Conservation (phyloP, 2,329 filamentous ascomycete species). For the Claviceps pazoutovae region DNA sequence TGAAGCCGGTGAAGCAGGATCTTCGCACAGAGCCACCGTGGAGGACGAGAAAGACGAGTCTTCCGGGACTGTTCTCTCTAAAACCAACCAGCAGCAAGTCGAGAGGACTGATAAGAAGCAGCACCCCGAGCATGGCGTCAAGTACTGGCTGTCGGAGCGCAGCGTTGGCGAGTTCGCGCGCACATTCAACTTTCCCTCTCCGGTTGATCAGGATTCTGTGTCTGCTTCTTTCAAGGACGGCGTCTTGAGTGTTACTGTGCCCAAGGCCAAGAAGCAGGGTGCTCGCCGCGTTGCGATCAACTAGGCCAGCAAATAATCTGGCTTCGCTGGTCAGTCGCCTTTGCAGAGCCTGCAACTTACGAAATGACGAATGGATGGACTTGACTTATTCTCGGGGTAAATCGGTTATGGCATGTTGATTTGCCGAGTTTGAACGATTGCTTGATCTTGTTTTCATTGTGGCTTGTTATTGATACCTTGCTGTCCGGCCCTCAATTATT, state of each 20-base stretch:
- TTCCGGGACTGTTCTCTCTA: conserved; percentile 6
- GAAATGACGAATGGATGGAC: neutral
- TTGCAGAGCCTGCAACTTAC: neutral
- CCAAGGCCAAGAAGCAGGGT: conserved; percentile 22
- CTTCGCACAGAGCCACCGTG: conserved; percentile 42
- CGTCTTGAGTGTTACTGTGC: conserved; percentile 44
- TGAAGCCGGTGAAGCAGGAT: conserved; percentile 16
- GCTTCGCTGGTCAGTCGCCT: too few species aligned
- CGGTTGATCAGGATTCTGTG: conserved; percentile 45
- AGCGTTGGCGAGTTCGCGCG: conserved; percentile 50
- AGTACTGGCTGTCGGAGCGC: conserved; percentile 55
- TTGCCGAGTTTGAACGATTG: too few species aligned
- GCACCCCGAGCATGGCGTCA: conserved; percentile 22
- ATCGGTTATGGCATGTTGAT: neutral
- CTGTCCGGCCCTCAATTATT: too few species aligned
- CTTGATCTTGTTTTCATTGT: neutral
- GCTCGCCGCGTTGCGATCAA: conserved; percentile 12
- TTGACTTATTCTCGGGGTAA: too few species aligned
- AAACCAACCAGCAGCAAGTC: conserved; percentile 9
- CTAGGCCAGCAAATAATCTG: neutral
- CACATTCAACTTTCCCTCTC: conserved; percentile 48
- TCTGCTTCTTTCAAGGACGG: conserved; percentile 48
- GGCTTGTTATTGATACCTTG: too few species aligned
- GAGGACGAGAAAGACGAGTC: conserved; percentile 32
- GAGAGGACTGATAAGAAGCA: conserved; percentile 14